Base-by-base conservation (phyloP, 78 protist species). In the Dictyostelium capitatum region DNA sequence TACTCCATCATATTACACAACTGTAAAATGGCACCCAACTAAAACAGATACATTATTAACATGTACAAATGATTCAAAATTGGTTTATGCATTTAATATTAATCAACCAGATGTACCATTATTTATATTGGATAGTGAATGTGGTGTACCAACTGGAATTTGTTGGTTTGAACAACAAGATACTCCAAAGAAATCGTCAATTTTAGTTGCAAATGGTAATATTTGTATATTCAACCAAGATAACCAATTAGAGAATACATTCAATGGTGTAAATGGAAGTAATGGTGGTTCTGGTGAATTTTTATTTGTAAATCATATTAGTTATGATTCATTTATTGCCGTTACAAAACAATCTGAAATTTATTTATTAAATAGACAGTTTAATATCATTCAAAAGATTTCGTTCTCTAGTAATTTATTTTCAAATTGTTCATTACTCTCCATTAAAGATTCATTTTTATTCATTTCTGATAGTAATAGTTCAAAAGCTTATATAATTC, bases 1-100 rank as follows among this genome's bases (percentile, higher is more conserved):
- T 0, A 14, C 32, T 6, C 11, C 51, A 6, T 19, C 65, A 14
- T 54, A 79, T 37, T 79, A 48, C 37, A 43, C 83, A 17, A 48
- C 37, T 2, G 83, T 79, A 20, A 37, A 43, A 79, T 79, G 83
- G 83, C 83, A 79, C 3, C 83, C 83, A 79, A 79, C 65, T 15
- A 37, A 79, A 56, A 6, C 41, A 12, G 47, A 43, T 28, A 54
- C 10, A 12, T 32, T 79, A 4, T 32, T 47, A 23, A 20, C 83
- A 10, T 79, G 83, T 79, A 46, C 56, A 47, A 73, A 73, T 73
- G 46, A 37, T 23, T 73, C 83, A 25, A 28, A 30, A 23, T 12
- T 32, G 19, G 83, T 79, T 9, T 54, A 79, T 47, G n/a, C 43
- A 4, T 79, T 54, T 28, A 79, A 37, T 54, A 28, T 79, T 8